Evolutionary conservation across 805 yeast genomes (phyloP).

Genomic region (Yamadazyma sp.): DNA sequence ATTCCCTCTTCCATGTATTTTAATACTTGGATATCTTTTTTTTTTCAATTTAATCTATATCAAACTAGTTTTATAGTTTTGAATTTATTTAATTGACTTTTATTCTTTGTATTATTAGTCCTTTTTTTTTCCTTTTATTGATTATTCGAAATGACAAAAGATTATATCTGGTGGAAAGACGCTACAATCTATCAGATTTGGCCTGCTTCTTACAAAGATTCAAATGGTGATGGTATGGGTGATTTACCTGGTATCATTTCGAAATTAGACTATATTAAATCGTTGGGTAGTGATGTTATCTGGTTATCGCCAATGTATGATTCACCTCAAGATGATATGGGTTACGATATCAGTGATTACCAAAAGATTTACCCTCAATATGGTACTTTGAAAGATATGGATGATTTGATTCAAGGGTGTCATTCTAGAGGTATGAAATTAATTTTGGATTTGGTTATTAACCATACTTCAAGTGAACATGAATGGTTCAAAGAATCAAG

Average conservation of each 20-base stretch:
- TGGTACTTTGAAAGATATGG: slow-evolving; percentile 55
- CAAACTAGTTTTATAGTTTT: no score
- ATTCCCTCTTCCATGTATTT: no score
- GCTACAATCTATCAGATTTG: slow-evolving; percentile 56
- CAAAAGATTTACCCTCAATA: slow-evolving; percentile 48
- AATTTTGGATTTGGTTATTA: slow-evolving; percentile 54
- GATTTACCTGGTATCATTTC: slow-evolving; percentile 54
- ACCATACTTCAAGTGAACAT: slow-evolving; percentile 56
- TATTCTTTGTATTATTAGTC: no score
- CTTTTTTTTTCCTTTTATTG: no score
- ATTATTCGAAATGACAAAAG: slow-evolving; percentile 9
- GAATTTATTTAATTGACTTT: no score
- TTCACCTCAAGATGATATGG: slow-evolving; percentile 62
- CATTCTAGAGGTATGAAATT: slow-evolving; percentile 51
- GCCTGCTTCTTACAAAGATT: slow-evolving; percentile 60
- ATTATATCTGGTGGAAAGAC: slow-evolving; percentile 53
- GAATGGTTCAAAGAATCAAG: slow-evolving; percentile 57
- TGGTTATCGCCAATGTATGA: slow-evolving; percentile 61
- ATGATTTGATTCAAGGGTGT: slow-evolving; percentile 42
- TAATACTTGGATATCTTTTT: no score
- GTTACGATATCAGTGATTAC: slow-evolving; percentile 58
- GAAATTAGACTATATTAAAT: slow-evolving; percentile 49
- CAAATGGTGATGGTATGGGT: slow-evolving; percentile 58
- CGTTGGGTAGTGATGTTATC: slow-evolving; percentile 47
- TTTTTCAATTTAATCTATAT: no score